Percentiles rank a stretch among this genome's conserved stretches.
These are phyloP conservation scores for Staphylotrichum tortipilum DNA, from an alignment of 495 filamentous ascomycete species.

Conservation along the genomic window DNA sequence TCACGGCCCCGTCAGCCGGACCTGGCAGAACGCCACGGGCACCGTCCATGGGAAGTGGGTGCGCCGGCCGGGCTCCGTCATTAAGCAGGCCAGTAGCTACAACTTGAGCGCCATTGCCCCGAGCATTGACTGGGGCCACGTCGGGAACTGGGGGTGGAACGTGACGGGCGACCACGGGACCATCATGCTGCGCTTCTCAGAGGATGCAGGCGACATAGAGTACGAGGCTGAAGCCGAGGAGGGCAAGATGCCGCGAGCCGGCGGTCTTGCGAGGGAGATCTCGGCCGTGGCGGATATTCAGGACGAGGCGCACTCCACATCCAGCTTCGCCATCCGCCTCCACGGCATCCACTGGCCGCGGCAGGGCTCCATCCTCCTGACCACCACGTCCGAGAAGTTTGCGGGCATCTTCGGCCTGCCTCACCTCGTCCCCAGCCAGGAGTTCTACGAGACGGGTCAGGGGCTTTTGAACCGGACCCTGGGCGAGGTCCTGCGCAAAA, in stretches of 20 bases:
- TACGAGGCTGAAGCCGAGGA: slow-evolving; percentile 22
- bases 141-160: slow-evolving; percentile 55
- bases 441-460: slow-evolving; percentile 59
- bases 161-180: slow-evolving; percentile 53
- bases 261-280: slow-evolving; percentile 46
- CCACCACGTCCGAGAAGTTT: slow-evolving; percentile 88
- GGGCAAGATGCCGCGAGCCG: slow-evolving; percentile 9
- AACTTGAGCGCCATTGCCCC: slow-evolving; percentile 43
- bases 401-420: slow-evolving; percentile 80
- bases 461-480: slow-evolving; percentile 63
- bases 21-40: slow-evolving; percentile 79
- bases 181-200: slow-evolving; percentile 44
- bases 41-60: slow-evolving; percentile 70
- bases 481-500: slow-evolving; percentile 53
- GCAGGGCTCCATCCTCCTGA: slow-evolving; percentile 66
- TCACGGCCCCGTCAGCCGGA: slow-evolving; percentile 34
- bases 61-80: slow-evolving; percentile 37
- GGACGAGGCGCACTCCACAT: slow-evolving; percentile 56
- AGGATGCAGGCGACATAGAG: slow-evolving; percentile 40
- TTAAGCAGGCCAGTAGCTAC: slow-evolving; percentile 30
- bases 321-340: slow-evolving; percentile 65
- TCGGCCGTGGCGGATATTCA: slow-evolving; percentile 58
- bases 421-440: slow-evolving; percentile 61
- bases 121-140: slow-evolving; percentile 29
- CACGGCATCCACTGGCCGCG: slow-evolving; percentile 77